phyloP scores from a whole-genome alignment of 352 stramenopile species.

The Phytophthora pisi region DNA sequence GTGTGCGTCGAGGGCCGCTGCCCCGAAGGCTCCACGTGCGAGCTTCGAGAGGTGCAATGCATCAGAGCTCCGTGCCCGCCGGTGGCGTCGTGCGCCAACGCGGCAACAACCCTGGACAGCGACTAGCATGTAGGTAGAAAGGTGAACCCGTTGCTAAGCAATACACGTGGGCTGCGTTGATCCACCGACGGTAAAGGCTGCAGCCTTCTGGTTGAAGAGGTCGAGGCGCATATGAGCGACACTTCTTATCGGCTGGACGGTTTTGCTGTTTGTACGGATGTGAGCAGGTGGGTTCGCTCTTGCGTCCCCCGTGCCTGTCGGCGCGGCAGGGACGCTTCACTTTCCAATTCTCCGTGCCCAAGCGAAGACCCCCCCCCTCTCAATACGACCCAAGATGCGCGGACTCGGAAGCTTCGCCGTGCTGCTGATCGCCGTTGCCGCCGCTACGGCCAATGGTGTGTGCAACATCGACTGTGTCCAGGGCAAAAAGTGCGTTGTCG shows the following conservation, averaged over 20 bases:
- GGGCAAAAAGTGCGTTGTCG: constrained; percentile 19
- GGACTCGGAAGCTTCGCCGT: not conserved
- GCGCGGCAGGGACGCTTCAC: not conserved
- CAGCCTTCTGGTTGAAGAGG: not conserved
- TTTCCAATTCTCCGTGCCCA: constrained; percentile 16
- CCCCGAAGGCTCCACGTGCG: constrained; percentile 6
- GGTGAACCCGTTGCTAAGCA: not conserved
- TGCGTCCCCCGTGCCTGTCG: not conserved
- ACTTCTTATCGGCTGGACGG: constrained; percentile 9
- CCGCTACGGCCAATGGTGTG: not conserved
- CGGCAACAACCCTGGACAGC: not conserved
- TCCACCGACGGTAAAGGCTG: constrained; percentile 9
- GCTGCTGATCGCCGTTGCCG: constrained; percentile 13
- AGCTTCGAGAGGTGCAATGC: constrained; percentile 23
- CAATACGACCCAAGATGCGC: constrained; percentile 19
- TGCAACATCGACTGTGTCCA: constrained; percentile 20
- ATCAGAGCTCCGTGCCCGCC: constrained; percentile 20
- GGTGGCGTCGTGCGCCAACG: constrained; percentile 12
- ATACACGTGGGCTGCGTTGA: not conserved
- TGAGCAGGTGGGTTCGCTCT: constrained; percentile 11
- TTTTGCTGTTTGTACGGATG: constrained; percentile 26
- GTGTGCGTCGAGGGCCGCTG: constrained; percentile 13
- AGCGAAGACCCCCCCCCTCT: not conserved
- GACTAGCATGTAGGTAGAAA: too few relatives aligned
- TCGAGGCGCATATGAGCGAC: not conserved